phyloP scores from a whole-genome alignment of 1,139 yeast species.

The Saccharomyces hybrid region DNA sequence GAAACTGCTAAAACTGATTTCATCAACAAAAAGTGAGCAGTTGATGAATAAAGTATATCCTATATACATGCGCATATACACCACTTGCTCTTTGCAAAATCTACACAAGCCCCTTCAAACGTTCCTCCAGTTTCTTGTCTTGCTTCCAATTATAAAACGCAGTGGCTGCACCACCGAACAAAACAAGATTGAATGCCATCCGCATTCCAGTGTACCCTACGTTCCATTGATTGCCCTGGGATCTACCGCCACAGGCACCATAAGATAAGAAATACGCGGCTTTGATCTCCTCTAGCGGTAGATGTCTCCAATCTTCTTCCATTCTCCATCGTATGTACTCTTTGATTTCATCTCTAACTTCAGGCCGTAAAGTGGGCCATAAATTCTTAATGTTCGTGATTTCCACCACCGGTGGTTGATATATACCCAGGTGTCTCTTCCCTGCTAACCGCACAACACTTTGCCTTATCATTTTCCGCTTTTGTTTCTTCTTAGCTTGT shows the following conservation, averaged over 20 bases:
- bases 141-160: slow-evolving; percentile 17
- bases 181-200: slow-evolving; percentile 18
- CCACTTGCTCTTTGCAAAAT: neutral
- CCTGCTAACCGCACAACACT: neutral
- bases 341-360: slow-evolving; percentile 38
- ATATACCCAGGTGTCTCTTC: slow-evolving; percentile 3
- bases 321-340: slow-evolving; percentile 39
- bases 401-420: slow-evolving; percentile 24
- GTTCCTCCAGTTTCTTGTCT: slow-evolving; percentile 14
- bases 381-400: slow-evolving; percentile 14
- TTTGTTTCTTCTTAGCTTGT: neutral
- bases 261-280: slow-evolving; percentile 31
- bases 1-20: neutral
- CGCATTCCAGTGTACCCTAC: slow-evolving; percentile 19
- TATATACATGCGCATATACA: slow-evolving; percentile 6
- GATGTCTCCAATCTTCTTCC: slow-evolving; percentile 37
- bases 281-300: slow-evolving; percentile 33
- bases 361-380: slow-evolving; percentile 36
- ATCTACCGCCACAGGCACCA: slow-evolving; percentile 27
- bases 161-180: slow-evolving; percentile 22
- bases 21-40: slow-evolving; percentile 4
- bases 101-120: slow-evolving; percentile 3
- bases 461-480: neutral
- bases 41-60: slow-evolving; percentile 10
- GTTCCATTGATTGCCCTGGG: slow-evolving; percentile 11